Evolutionary conservation across 129 eudicot genomes (phyloP).

Genomic region (Gnaphalium uliginosum): DNA sequence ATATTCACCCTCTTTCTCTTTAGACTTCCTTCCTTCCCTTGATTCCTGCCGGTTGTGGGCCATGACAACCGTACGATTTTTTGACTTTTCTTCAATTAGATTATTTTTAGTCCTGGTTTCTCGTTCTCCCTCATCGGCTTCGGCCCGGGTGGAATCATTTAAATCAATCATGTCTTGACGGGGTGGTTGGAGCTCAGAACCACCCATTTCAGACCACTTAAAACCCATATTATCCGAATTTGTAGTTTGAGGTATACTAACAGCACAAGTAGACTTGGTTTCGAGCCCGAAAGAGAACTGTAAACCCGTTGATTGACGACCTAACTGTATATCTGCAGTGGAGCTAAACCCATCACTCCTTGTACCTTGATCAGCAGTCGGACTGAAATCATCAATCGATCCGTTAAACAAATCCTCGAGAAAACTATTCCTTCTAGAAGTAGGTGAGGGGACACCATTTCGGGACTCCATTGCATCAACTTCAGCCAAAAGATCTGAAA

Average conservation of each 20-base stretch:
- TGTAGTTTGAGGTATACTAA: slow-evolving; percentile 29
- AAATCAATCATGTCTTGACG: slow-evolving; percentile 37
- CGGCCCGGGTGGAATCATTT: slow-evolving; percentile 38
- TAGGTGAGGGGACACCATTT: slow-evolving; percentile 73
- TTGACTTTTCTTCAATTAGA: slow-evolving; percentile 25
- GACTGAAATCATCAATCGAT: slow-evolving; percentile 69
- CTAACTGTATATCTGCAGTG: slow-evolving; percentile 53
- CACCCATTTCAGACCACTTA: slow-evolving; percentile 41
- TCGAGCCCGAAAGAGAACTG: slow-evolving; percentile 39
- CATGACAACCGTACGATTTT: slow-evolving; percentile 1
- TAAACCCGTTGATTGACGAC: slow-evolving; percentile 41
- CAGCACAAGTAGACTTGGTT: slow-evolving; percentile 30
- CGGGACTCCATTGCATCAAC: slow-evolving; percentile 98
- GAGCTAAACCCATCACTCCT: slow-evolving; percentile 67
- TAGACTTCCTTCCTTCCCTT: slow-evolving; percentile 28
- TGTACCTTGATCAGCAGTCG: slow-evolving; percentile 49
- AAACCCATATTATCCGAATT: slow-evolving; percentile 27
- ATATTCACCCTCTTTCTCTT: slow-evolving; percentile 27
- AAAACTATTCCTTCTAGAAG: slow-evolving; percentile 67
- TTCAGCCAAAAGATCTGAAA: slow-evolving; percentile 91
- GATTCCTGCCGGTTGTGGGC: neutral
- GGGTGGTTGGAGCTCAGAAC: slow-evolving; percentile 46
- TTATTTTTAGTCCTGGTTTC: neutral
- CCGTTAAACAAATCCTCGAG: slow-evolving; percentile 67
- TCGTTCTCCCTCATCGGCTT: slow-evolving; percentile 39